Base-by-base conservation (phyloP, 108 stramenopile genomes). In the Pseudonitzschia multiseries region DNA sequence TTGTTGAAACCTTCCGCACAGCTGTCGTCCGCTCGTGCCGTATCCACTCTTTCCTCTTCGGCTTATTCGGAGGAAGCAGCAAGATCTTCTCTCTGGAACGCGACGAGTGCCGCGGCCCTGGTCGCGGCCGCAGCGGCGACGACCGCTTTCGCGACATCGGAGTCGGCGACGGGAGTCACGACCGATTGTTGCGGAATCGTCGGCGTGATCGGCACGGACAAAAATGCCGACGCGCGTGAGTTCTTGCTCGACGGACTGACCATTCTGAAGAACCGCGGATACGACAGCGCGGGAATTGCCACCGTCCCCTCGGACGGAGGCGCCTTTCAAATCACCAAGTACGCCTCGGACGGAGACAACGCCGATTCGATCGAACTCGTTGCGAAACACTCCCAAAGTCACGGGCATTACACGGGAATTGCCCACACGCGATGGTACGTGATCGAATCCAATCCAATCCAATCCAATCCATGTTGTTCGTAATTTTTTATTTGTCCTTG, bases 251-350 rank as follows among this genome's bases (percentile, higher is more conserved):
- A 99, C 63, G 99, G 98, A 26, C 81, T 99, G 59, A 88, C 92
- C 26, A 93, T 98, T 68, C 82, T 99, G 72, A 96, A 97, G 80
- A 99, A 98, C 69, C 91, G 99, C 6, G 99, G 99, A 27, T 99
- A 99, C 76, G 99, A 99, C 68, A 95, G 93, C 68, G 97, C 99
- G 13, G 99, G 99, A 42, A 82, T 99, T 27, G 97, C 96, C 2
- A 97, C 98, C 15, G 84, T 98, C 68, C 66, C 82, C 41, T 62
- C 70, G 26, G 65, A 71, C 24, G 79, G 82, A 48, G 73, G 84
- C 24, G 71, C 66, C 28, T 54, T 84, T 56, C 64, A 50, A 24
- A 81, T 99, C 48, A 95, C 97, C 31, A 99, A 99, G 85, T 97
- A 81, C 71, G 98, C 98, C 10, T 91, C 89, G 28, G 87, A 87